Evolutionary conservation across 805 yeast species (phyloP).

Genomic region (Spencermartinsiella europaea): DNA sequence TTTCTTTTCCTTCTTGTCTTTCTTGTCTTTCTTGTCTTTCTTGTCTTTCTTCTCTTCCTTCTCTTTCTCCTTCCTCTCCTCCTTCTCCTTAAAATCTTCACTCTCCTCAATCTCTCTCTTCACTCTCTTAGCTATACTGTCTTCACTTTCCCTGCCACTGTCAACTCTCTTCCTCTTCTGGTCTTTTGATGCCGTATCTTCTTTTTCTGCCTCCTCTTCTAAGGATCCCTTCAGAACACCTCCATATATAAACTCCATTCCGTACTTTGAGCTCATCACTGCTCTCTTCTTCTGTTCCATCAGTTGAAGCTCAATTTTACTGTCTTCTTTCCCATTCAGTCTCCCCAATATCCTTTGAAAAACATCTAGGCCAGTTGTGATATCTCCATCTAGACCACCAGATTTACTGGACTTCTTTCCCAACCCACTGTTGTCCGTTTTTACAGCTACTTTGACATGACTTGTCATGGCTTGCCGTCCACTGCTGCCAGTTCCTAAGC

Average conservation of each 20-base stretch:
- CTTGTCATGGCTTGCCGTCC: constrained; percentile 55
- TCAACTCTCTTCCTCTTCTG: constrained; percentile 28
- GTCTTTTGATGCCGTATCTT: constrained; percentile 25
- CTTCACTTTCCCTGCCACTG: constrained; percentile 22
- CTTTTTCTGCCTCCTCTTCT: constrained; percentile 25
- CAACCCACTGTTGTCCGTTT: constrained; percentile 78
- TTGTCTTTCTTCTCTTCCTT: constrained; percentile 26
- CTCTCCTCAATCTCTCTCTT: constrained; percentile 29
- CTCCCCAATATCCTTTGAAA: constrained; percentile 88
- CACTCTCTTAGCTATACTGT: constrained; percentile 21
- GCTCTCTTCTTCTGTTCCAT: constrained; percentile 66
- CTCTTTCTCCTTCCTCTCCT: constrained; percentile 24
- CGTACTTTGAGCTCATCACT: constrained; percentile 78
- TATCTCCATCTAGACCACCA: constrained; percentile 59
- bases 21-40: constrained; percentile 29
- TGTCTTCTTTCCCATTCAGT: constrained; percentile 78
- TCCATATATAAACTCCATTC: constrained; percentile 81
- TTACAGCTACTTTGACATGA: constrained; percentile 77
- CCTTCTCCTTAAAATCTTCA: constrained; percentile 27
- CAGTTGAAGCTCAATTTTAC: constrained; percentile 39
- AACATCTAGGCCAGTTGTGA: constrained; percentile 85
- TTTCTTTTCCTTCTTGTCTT: constrained; percentile 28
- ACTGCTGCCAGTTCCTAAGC: constrained; percentile 58
- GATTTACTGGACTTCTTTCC: constrained; percentile 59
- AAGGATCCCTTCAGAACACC: constrained; percentile 79